Percentiles rank a stretch among this genome's conserved stretches.
These are phyloP conservation scores for Sphagnum contortum DNA, from an alignment of 225 moss, liverwort and hornwort genomes.

Conservation along the genomic window DNA sequence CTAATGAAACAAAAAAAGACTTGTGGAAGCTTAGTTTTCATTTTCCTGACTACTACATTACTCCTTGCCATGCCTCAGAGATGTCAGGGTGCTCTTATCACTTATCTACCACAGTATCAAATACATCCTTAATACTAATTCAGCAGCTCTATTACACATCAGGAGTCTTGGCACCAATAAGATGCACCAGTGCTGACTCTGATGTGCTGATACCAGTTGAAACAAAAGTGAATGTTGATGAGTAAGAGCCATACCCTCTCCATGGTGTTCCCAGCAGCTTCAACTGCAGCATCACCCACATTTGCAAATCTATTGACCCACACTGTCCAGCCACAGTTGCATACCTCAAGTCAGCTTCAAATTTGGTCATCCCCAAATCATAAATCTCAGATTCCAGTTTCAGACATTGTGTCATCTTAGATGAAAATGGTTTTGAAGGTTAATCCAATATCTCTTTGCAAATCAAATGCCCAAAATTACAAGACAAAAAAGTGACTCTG, in stretches of 20 bases:
- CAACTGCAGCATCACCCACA: slow-evolving; percentile 86
- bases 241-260: slow-evolving; percentile 44
- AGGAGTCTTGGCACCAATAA: neutral
- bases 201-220: too few relatives aligned
- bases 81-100: too few relatives aligned
- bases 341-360: neutral
- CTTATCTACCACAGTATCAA: neutral
- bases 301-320: slow-evolving; percentile 99
- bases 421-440: neutral
- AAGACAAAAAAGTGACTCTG: neutral
- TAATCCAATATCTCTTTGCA: neutral
- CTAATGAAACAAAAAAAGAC: too few relatives aligned
- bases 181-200: neutral
- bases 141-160: neutral
- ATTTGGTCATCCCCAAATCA: neutral
- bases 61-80: too few relatives aligned
- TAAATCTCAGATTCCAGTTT: neutral
- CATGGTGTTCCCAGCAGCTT: slow-evolving; percentile 76
- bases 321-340: slow-evolving; percentile 27
- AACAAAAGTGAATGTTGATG: neutral
- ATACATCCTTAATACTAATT: neutral
- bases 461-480: neutral
- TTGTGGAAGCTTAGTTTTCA: too few relatives aligned
- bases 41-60: too few relatives aligned
- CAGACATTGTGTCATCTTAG: neutral